Evolutionary conservation across 371 early-diverging fungal species (phyloP).

Genomic region (Mucor racemosus): DNA sequence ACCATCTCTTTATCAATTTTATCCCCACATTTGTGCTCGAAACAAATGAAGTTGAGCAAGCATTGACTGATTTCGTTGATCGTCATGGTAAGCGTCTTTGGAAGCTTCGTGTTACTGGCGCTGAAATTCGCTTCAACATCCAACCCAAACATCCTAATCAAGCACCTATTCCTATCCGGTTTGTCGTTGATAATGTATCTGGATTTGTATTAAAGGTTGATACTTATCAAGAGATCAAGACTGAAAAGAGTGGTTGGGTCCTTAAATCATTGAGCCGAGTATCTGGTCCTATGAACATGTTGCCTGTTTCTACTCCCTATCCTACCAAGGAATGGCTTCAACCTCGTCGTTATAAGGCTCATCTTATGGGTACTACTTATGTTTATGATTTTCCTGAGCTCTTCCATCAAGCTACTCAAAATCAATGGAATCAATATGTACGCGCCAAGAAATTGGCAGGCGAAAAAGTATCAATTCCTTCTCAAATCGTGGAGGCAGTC

Average conservation of each 20-base stretch:
- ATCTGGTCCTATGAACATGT: conserved; percentile 85
- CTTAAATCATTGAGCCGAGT: conserved; percentile 74
- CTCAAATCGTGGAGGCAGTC: conserved; percentile 72
- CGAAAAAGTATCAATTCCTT: conserved; percentile 63
- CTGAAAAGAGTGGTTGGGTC: conserved; percentile 72
- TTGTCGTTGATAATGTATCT: conserved; percentile 89
- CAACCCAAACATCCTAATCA: conserved; percentile 64
- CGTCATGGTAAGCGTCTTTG: conserved; percentile 95
- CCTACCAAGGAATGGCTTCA: conserved; percentile 95
- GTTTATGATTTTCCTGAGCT: conserved; percentile 98
- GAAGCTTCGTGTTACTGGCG: conserved; percentile 92
- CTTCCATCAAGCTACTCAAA: conserved; percentile 84
- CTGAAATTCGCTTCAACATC: conserved; percentile 93
- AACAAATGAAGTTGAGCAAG: conserved; percentile 80
- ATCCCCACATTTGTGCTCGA: conserved; percentile 94
- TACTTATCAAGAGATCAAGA: conserved; percentile 88
- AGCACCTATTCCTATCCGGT: conserved; percentile 84
- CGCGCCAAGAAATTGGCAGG: conserved; percentile 49
- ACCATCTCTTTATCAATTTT: conserved; percentile 97
- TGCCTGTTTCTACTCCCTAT: conserved; percentile 84
- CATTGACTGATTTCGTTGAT: conserved; percentile 88
- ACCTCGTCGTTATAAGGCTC: conserved; percentile 97
- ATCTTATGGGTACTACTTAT: conserved; percentile 97
- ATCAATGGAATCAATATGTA: conserved; percentile 63
- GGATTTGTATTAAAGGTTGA: conserved; percentile 93